Base-by-base conservation (phyloP, 2,329 filamentous ascomycete species). In the Beauveria medogensis region DNA sequence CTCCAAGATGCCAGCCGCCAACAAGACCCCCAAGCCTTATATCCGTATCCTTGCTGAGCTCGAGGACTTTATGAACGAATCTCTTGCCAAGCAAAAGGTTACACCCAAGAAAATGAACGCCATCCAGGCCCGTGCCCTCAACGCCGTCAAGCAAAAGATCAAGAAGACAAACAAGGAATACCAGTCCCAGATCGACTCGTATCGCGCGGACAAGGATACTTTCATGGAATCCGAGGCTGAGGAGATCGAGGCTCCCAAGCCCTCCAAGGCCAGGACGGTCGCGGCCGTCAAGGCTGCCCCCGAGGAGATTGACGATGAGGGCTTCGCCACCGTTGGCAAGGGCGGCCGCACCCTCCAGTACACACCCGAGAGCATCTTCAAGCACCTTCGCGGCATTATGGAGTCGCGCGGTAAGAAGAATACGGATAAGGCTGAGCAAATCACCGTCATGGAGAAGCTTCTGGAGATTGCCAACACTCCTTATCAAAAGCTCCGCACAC, bases 331-430 rank as follows among this genome's bases (percentile, higher is more conserved):
- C 22, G 91, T 99, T 65, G 91, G 91, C 64, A 90, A 90, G 74
- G 91, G 92, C 68, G 94, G 94, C 66, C 91, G 91, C 75, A 86
- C 91, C 57, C 82, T 97, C 62, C 87, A 90, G 70, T 97, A 96
- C 76, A 99, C 95, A 14, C 90, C 93, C 24, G 94, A 99, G 80
- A 94, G 92, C 75, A 99, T 99, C 71, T 89, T 97, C 75, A 99
- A 99, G 82, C 92, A 97, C 75, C 83, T 99, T 57, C 87, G 93
- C 62, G 85, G 87, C 57, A 97, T 99, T 71, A 82, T 97, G 72
- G 94, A 99, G 80, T 92, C 93, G 62, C 86, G 94, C 80, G 94
- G 94, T 74, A 95, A 96, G 82, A 99, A 99, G 85, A 97, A 97
- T 81, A 97, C 94, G 66, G 94, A 99, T 75, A 88, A 92, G 54